A percentile compares a stretch with the other conserved stretches of the same genome.
Evolutionary conservation across 495 filamentous ascomycete species (phyloP).

Genomic region (Acidiella bohemica): DNA sequence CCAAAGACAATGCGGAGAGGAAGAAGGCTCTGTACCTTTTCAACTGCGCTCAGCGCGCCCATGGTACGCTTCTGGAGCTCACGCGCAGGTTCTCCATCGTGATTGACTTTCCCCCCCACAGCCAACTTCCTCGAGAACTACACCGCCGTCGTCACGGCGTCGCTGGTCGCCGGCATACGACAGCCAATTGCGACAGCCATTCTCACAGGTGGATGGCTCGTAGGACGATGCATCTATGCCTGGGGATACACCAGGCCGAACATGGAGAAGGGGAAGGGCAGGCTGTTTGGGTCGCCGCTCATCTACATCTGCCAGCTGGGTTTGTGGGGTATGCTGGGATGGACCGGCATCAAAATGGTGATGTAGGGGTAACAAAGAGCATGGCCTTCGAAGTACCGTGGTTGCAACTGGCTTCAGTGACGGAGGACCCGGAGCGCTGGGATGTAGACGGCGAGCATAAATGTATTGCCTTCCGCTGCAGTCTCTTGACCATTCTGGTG

Average conservation of each 20-base stretch:
- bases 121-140: constrained; percentile 32
- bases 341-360: constrained; percentile 19
- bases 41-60: constrained; percentile 34
- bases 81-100: not conserved
- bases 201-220: constrained; percentile 24
- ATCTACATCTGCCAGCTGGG: constrained; percentile 21
- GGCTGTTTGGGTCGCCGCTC: constrained; percentile 18
- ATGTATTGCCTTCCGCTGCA: no score
- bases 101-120: no score
- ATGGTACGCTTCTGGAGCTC: constrained; percentile 12
- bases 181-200: constrained; percentile 22
- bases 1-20: constrained; percentile 14
- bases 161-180: constrained; percentile 29
- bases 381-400: no score
- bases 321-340: constrained; percentile 20
- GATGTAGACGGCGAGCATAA: no score
- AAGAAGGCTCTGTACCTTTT: constrained; percentile 27
- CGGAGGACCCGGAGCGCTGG: no score
- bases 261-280: constrained; percentile 20
- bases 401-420: no score
- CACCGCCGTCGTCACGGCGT: constrained; percentile 12
- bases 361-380: no score
- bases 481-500: no score
- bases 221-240: constrained; percentile 26
- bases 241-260: constrained; percentile 28